Percentiles rank a stretch among this genome's conserved stretches.
Evolutionary conservation across 31 red algal species (phyloP).

Genomic region (Endocladia muricata): DNA sequence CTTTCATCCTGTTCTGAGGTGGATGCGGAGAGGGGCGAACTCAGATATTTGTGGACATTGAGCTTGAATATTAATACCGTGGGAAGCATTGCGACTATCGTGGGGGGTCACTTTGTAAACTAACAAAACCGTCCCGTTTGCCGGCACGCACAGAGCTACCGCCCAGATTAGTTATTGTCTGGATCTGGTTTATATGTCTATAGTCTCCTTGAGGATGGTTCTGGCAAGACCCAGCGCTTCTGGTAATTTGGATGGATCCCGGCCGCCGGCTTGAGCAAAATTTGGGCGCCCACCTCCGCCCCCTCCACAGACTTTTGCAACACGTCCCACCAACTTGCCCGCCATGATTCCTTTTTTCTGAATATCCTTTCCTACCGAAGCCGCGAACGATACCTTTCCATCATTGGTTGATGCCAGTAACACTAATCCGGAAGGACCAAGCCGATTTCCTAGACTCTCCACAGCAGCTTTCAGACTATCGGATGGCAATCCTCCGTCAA

Average conservation of each 20-base stretch:
- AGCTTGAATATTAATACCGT: no score
- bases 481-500: conserved; percentile 52
- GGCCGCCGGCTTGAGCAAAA: conserved; percentile 92
- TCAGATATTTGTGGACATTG: no score
- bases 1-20: no score
- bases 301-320: conserved; percentile 80
- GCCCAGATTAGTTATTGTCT: background rate
- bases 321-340: conserved; percentile 75
- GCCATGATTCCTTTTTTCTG: conserved; percentile 46
- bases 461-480: conserved; percentile 72
- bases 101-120: no score
- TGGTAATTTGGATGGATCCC: conserved; percentile 51
- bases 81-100: no score
- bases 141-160: background rate
- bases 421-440: conserved; percentile 56
- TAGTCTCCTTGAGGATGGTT: background rate
- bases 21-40: no score
- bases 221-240: conserved; percentile 52
- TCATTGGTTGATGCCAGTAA: conserved; percentile 59
- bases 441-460: conserved; percentile 24
- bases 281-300: conserved; percentile 87
- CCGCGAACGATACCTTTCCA: conserved; percentile 60
- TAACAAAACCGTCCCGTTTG: no score
- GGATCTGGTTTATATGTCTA: no score
- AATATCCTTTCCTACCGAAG: conserved; percentile 51